Evolutionary conservation across 2,329 filamentous ascomycete genomes (phyloP), one percentile per base, ranked within the genome.

Genomic region (Diaporthe velutina): DNA sequence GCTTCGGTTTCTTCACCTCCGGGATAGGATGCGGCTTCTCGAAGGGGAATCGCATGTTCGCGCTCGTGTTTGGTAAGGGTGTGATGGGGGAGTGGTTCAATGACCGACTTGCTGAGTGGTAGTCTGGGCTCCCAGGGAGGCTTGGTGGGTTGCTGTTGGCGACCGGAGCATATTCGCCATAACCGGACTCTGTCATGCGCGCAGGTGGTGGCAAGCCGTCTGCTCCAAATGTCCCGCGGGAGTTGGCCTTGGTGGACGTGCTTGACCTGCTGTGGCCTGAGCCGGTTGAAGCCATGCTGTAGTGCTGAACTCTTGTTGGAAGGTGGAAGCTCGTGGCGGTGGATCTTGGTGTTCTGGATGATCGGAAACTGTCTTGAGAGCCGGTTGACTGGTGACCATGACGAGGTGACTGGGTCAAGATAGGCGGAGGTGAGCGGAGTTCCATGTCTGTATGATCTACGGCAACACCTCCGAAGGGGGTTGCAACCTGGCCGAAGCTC

Each of bases 321-420:
- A 76, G 72, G 19, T 74, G 74, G 30, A 74, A 74, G 52, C 25
- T 74, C 35, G 74, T 61, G 22, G 74, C 45, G n/a, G 33, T 61
- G 10, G 74, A 73, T 12, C 72, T 68, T 33, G 64, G 54, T 30
- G 52, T 70, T 9, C 52, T 68, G 12, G 64, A 17, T 12, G 60
- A 52, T 64, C 57, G 66, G 1, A 45, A 58, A 38, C 55, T 61
- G 15, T 30, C 58, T 12, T 60, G 64, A 1, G 71, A 74, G n/a
- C 33, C 42, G n/a, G 74, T 60, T 9, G 50, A 64, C 7, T 54
- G 48, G 42, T 71, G 71, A 2, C 52, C n/a, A 35, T 50, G 48
- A 2, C 57, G 35, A 28, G 40, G 52, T 33, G 66, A 45, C 45
- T 48, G 52, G 7, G 42, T 67, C 42, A 50, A 28, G 8, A 67